phyloP scores from a whole-genome alignment of 345 rosid genomes.

The Punica granatum region DNA sequence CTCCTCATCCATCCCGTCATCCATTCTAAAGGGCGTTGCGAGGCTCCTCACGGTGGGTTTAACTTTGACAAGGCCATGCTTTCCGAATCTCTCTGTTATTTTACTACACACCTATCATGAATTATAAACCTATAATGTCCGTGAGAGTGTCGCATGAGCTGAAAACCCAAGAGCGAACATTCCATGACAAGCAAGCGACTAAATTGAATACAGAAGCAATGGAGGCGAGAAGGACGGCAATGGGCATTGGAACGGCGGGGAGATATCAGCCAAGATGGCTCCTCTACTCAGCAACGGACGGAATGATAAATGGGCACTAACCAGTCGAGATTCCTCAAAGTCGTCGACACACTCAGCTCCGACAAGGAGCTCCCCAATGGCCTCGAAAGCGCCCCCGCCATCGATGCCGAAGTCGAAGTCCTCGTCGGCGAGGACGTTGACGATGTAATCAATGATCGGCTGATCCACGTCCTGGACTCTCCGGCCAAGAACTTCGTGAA shows the following conservation, averaged over 20 bases:
- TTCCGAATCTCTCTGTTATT: slow-evolving; percentile 78
- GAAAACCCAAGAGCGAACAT: not conserved
- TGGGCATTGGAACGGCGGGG: too few species aligned
- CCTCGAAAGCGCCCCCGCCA: slow-evolving; percentile 85
- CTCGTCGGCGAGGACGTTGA: slow-evolving; percentile 95
- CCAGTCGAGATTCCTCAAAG: slow-evolving; percentile 70
- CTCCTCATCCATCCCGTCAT: slow-evolving; percentile 98
- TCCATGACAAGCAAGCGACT: not conserved
- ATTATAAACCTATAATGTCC: slow-evolving; percentile 10
- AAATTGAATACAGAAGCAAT: not conserved
- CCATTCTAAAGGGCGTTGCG: slow-evolving; percentile 79
- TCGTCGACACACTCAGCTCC: slow-evolving; percentile 83
- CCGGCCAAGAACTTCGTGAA: slow-evolving; percentile 77
- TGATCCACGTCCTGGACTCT: slow-evolving; percentile 72
- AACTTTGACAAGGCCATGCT: slow-evolving; percentile 76
- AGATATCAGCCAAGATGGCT: not conserved
- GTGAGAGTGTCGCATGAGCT: not conserved
- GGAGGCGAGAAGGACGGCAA: not conserved
- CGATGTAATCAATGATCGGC: slow-evolving; percentile 88
- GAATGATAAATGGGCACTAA: slow-evolving; percentile 9
- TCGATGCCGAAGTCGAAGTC: slow-evolving; percentile 95
- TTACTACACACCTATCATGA: slow-evolving; percentile 61
- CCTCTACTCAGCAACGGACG: not conserved
- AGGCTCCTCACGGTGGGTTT: slow-evolving; percentile 83
- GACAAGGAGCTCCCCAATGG: slow-evolving; percentile 90